A percentile compares a stretch with the other conserved stretches of the same genome.
Conservation (phyloP, 2,329 filamentous ascomycete genomes). For the Arthrinium phaeospermum region DNA sequence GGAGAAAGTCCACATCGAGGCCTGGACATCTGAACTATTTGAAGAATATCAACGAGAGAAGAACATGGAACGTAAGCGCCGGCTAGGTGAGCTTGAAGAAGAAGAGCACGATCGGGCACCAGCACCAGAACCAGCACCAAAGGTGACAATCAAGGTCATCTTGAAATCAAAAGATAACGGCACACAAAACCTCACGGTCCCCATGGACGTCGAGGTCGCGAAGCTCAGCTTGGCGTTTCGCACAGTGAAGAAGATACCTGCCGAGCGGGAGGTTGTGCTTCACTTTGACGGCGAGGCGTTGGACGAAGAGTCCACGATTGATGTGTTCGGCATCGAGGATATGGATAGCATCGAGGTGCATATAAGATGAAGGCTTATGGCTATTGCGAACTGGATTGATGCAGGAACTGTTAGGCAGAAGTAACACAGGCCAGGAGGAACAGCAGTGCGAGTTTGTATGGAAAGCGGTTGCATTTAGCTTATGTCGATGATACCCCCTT, state of each 20-base stretch:
- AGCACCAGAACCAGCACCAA: conserved; percentile 29
- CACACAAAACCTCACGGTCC: conserved; percentile 56
- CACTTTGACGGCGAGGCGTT: conserved; percentile 79
- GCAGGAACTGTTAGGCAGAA: not conserved
- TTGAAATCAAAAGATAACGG: conserved; percentile 59
- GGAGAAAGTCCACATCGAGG: conserved; percentile 73
- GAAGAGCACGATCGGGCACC: conserved; percentile 32
- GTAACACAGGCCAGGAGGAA: not conserved
- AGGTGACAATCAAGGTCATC: conserved; percentile 48
- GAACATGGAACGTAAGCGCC: conserved; percentile 52
- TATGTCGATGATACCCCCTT: conserved; percentile 17
- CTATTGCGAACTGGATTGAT: not conserved
- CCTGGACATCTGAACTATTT: conserved; percentile 73
- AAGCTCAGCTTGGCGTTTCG: conserved; percentile 69
- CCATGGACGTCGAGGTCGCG: conserved; percentile 62
- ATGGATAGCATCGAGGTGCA: conserved; percentile 78
- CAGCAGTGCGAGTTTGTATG: not conserved
- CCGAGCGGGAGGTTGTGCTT: conserved; percentile 62
- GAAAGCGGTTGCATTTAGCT: conserved; percentile 4
- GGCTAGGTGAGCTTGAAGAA: conserved; percentile 47
- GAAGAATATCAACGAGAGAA: conserved; percentile 52
- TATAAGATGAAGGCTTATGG: conserved; percentile 50
- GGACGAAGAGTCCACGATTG: conserved; percentile 63
- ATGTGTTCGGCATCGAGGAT: conserved; percentile 74
- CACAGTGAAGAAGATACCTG: conserved; percentile 54